phyloP scores from a whole-genome alignment of 495 filamentous ascomycete species.

The Thermothielavioides terrestris region DNA sequence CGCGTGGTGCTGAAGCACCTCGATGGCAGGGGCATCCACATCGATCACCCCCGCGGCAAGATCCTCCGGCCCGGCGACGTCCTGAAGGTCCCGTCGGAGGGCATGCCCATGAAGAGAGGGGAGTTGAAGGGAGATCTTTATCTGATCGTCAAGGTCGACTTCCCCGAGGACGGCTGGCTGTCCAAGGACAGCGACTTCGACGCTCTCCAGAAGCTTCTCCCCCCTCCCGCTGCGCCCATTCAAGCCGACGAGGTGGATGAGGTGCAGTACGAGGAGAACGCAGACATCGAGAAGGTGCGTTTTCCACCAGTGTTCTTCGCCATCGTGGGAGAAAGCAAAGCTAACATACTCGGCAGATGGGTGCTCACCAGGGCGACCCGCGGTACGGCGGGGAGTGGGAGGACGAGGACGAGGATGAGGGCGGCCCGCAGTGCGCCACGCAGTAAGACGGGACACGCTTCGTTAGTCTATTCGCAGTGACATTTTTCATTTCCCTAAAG shows the following conservation, averaged over 20 bases:
- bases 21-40: conserved; percentile 81
- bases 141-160: conserved; percentile 74
- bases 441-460: conserved; percentile 50
- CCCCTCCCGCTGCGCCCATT: conserved; percentile 50
- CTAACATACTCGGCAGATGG: conserved; percentile 43
- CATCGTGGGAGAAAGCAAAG: neutral
- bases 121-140: conserved; percentile 83
- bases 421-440: conserved; percentile 66
- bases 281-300: conserved; percentile 68
- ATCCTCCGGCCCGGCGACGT: conserved; percentile 72
- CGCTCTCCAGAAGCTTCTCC: conserved; percentile 65
- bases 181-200: conserved; percentile 56
- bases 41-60: conserved; percentile 66
- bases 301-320: neutral
- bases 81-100: conserved; percentile 77
- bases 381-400: conserved; percentile 63
- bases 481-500: no score
- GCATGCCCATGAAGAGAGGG: conserved; percentile 84
- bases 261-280: conserved; percentile 73
- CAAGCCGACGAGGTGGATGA: conserved; percentile 70
- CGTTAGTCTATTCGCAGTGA: neutral
- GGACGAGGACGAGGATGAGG: conserved; percentile 68
- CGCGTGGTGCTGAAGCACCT: conserved; percentile 88
- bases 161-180: conserved; percentile 80
- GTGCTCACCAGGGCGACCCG: conserved; percentile 56